Percentiles rank a stretch among this genome's conserved stretches.
phyloP scores from a whole-genome alignment of 345 rosid genomes.

The Erysimum cheiranthoides region DNA sequence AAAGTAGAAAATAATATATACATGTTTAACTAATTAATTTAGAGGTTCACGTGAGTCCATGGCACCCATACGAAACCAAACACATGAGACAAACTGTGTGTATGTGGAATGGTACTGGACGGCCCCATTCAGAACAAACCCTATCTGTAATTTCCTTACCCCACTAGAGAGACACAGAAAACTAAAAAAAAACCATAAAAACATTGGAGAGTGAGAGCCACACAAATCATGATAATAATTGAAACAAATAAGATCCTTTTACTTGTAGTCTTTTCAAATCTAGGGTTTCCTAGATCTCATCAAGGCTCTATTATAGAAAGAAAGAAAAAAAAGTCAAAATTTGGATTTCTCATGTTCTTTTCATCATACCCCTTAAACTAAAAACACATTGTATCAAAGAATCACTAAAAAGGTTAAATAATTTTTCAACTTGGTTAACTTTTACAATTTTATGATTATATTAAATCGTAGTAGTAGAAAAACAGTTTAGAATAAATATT shows the following conservation, averaged over 20 bases:
- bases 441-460: not conserved
- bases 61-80: slow-evolving; percentile 45
- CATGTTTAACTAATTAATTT: slow-evolving; percentile 7
- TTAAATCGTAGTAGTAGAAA: not conserved
- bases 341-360: slow-evolving; percentile 40
- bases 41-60: slow-evolving; percentile 52
- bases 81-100: slow-evolving; percentile 44
- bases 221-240: slow-evolving; percentile 40
- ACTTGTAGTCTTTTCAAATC: slow-evolving; percentile 42
- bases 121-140: slow-evolving; percentile 46
- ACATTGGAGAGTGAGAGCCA: slow-evolving; percentile 40
- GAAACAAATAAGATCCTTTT: slow-evolving; percentile 37
- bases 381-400: slow-evolving; percentile 19
- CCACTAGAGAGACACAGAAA: slow-evolving; percentile 37
- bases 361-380: slow-evolving; percentile 20
- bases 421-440: not conserved
- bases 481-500: not conserved
- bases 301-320: slow-evolving; percentile 31
- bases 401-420: not conserved
- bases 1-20: slow-evolving; percentile 1
- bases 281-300: slow-evolving; percentile 46
- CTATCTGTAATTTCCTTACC: slow-evolving; percentile 43
- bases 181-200: slow-evolving; percentile 5
- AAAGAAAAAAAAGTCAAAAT: slow-evolving; percentile 35
- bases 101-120: slow-evolving; percentile 43